These are phyloP conservation scores for Akanthomyces dipterigenus DNA, from an alignment of 2,329 filamentous ascomycete genomes.

Conservation along the genomic window DNA sequence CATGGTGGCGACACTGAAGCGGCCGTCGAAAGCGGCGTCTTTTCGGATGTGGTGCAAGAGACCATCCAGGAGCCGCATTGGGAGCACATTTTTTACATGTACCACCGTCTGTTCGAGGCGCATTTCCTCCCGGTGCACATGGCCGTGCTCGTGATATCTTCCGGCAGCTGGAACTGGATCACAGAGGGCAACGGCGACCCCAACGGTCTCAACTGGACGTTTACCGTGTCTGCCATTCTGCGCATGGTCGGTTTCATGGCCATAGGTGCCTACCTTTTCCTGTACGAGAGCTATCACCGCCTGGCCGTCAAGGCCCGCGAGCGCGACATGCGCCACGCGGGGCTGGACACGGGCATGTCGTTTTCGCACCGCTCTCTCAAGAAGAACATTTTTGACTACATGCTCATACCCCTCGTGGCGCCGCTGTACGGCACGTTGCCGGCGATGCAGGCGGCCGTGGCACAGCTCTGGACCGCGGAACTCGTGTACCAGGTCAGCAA, in stretches of 20 bases:
- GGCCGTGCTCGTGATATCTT: constrained; percentile 56
- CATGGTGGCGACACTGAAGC: constrained; percentile 33
- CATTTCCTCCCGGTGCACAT: constrained; percentile 66
- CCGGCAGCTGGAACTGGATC: constrained; percentile 51
- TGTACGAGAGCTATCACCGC: constrained; percentile 63
- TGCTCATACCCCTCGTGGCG: constrained; percentile 60
- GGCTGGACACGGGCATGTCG: constrained; percentile 57
- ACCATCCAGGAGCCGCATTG: constrained; percentile 46
- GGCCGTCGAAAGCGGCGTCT: constrained; percentile 42
- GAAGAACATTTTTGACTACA: constrained; percentile 54
- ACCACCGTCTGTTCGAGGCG: constrained; percentile 65
- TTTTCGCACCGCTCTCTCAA: constrained; percentile 53
- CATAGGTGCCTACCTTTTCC: constrained; percentile 55
- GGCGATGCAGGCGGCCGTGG: constrained; percentile 59
- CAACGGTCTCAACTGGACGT: constrained; percentile 51
- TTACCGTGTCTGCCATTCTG: constrained; percentile 52
- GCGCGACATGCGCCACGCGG: constrained; percentile 59
- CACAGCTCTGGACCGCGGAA: constrained; percentile 63
- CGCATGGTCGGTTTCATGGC: constrained; percentile 56
- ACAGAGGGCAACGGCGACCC: constrained; percentile 45
- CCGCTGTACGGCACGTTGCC: constrained; percentile 63
- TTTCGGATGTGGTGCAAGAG: constrained; percentile 47
- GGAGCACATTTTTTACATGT: constrained; percentile 50
- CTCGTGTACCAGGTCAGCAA: constrained; percentile 67
- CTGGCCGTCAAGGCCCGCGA: constrained; percentile 54